Evolutionary conservation across 495 filamentous ascomycete species (phyloP), one percentile per base, ranked within the genome.

Genomic region (Zalerion maritima): DNA sequence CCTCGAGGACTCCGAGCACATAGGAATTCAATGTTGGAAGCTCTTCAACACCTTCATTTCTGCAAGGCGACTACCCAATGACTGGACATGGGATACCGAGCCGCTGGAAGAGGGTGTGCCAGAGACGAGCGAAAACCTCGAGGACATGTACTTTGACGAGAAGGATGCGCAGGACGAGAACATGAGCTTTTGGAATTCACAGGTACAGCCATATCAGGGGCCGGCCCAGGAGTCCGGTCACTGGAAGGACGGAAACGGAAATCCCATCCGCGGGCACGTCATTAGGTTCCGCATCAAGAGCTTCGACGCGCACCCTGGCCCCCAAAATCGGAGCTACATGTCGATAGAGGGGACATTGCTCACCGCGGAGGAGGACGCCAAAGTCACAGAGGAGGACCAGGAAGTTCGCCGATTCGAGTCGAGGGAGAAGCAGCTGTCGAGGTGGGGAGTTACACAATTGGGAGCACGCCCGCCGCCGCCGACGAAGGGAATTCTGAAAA

Each of bases 21-120:
- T 66, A 11, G 61, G 61, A 6, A 48, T 64, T 17, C 52, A 62
- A 19, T 66, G 61, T 35, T 66, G 56, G 51, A 47, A 52, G 26
- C 51, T 53, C 38, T 64, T 64, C 45, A 66, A 66, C 29, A 60
- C 58, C 15, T 62, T 57, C 21, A 62, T 66, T 20, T 59, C 64
- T 32, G 49, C 61, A 1, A 52, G 41, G 18, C 50, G 61, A 2
- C 31, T 66, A 5, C 61, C 61, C 0, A 36, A 38, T 5, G 54
- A 50, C n/a, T 66, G 60, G 60, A 46, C 38, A 12, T 66, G 60
- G 55, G 46, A n/a, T n/a, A n/a, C 62, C 2, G 58, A 64, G 12
- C 24, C 52, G 1, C 28, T 42, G n/a, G 43, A 45, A 6, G 46
- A 54, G 14, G 32, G 12, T 25, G 36, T 40, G 24, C 27, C 28